phyloP scores from a whole-genome alignment of 176 grass and related monocot species.

The Puya raimondii region DNA sequence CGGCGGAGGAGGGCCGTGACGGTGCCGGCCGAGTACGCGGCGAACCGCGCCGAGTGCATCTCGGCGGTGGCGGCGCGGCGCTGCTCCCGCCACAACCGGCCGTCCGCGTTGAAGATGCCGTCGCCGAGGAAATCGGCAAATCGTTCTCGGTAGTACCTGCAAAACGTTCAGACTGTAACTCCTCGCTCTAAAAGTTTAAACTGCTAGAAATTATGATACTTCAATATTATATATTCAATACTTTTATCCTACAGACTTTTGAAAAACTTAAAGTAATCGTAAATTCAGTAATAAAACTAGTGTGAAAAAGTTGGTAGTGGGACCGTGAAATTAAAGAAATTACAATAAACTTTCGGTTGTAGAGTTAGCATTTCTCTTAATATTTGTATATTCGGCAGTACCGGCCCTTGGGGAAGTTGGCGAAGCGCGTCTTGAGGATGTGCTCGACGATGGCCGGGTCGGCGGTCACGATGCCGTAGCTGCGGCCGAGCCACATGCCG shows the following conservation, averaged over 20 bases:
- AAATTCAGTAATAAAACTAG: too few species aligned
- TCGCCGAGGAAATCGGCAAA: conserved; percentile 72
- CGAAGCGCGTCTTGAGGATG: conserved; percentile 56
- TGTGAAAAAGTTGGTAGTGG: too few species aligned
- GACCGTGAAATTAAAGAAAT: too few species aligned
- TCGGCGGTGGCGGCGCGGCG: conserved; percentile 51
- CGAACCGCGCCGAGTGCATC: conserved; percentile 77
- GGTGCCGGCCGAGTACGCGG: conserved; percentile 39
- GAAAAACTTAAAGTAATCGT: too few species aligned
- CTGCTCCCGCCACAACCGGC: conserved; percentile 51
- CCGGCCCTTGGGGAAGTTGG: conserved; percentile 74
- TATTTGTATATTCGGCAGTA: conserved; percentile 40
- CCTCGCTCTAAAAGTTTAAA: too few species aligned
- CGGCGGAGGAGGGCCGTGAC: conserved; percentile 31
- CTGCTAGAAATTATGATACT: too few species aligned
- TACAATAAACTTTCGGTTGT: too few species aligned
- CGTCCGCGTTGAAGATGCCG: conserved; percentile 90
- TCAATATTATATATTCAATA: too few species aligned
- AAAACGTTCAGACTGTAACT: too few species aligned
- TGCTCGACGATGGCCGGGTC: conserved; percentile 71
- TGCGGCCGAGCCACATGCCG: conserved; percentile 55
- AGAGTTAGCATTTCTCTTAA: too few species aligned
- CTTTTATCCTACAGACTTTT: too few species aligned
- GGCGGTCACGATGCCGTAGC: conserved; percentile 44
- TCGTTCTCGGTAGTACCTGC: conserved; percentile 63